Base-by-base conservation (phyloP, 257 asterid species). In the Parsonsia alboflavescens region DNA sequence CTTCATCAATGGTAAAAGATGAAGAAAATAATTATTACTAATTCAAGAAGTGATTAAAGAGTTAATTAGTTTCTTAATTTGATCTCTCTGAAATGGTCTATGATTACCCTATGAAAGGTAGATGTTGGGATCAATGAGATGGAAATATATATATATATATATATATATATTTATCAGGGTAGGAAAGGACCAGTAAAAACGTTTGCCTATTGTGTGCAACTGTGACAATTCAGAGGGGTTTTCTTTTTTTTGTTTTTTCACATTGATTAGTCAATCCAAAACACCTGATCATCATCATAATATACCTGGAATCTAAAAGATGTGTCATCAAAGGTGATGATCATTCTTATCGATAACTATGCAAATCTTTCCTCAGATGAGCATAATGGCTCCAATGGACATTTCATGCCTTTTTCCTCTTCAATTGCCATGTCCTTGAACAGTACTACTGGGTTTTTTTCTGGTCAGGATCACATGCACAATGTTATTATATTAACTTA, bases 251-350 rank as follows among this genome's bases (percentile, higher is more conserved):
- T 49, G 11, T 49, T 33, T 33, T 33, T 33, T 30, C 69, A 75
- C 85, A 86, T 85, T 83, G 90, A 86, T 78, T 69, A 77, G 93
- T 90, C 93, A 81, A 80, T 87, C 68, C 80, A 81, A 70, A 61
- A 66, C 81, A 84, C 84, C 82, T 82, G 82, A 84, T 70, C 77
- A 77, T 78, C 24, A 78, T 74, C 58, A 79, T 75, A 71, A 22
- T 76, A 41, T 36, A 15, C 33, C 52, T 61, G 76, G 82, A 74
- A 74, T 86, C 79, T 61, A 78, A 76, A 53, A 75, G 80, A 78
- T 74, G 58, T 82, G 72, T 79, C 78, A 77, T 78, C 24, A 52
- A 77, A 68, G 46, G 79, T 75, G 57, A 79, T 88, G 81, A 85
- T n/a, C n/a, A n/a, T 84, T 86, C 87, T 84, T 85, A 83, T 75